Evolutionary conservation across 106 monocot genomes (phyloP).

Genomic region (Alisma plantagoaquatica): DNA sequence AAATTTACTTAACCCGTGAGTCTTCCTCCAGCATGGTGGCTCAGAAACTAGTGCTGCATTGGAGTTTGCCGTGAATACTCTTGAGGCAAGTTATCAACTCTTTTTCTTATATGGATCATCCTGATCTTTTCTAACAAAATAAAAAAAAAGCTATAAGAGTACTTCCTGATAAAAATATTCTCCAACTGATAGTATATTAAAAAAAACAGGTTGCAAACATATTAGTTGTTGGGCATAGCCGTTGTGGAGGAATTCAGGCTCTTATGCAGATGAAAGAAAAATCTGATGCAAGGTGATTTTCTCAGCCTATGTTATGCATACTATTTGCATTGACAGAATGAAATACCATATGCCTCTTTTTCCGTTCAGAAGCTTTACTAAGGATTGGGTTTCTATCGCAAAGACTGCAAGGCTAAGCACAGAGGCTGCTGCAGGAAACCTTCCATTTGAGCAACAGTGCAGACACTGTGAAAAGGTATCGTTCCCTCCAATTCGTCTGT

Average conservation of each 20-base stretch:
- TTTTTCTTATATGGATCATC: too few species aligned
- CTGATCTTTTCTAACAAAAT: too few species aligned
- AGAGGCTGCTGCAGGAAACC: constrained; percentile 75
- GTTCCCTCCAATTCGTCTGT: too few species aligned
- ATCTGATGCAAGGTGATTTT: constrained; percentile 31
- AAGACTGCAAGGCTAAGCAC: constrained; percentile 87
- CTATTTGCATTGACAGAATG: too few species aligned
- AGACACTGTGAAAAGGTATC: constrained; percentile 95
- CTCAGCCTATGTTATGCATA: too few species aligned
- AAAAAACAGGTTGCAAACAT: constrained; percentile 61
- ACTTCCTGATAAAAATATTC: too few species aligned
- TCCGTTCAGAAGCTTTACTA: constrained; percentile 64
- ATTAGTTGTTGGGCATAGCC: constrained; percentile 79
- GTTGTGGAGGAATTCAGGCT: constrained; percentile 87
- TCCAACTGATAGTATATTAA: background rate
- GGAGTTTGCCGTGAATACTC: constrained; percentile 80
- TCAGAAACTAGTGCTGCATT: constrained; percentile 93
- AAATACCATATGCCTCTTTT: too few species aligned
- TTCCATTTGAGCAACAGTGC: constrained; percentile 79
- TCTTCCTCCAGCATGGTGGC: constrained; percentile 50
- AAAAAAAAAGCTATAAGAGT: too few species aligned
- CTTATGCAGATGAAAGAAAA: constrained; percentile 68
- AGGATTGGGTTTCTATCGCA: constrained; percentile 79
- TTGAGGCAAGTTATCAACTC: constrained; percentile 41
- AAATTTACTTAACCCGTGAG: background rate